A percentile compares a stretch with the other conserved stretches of the same genome.
Conservation (phyloP, 768 basidiomycete genomes). For the Austroboletus eburneus region DNA sequence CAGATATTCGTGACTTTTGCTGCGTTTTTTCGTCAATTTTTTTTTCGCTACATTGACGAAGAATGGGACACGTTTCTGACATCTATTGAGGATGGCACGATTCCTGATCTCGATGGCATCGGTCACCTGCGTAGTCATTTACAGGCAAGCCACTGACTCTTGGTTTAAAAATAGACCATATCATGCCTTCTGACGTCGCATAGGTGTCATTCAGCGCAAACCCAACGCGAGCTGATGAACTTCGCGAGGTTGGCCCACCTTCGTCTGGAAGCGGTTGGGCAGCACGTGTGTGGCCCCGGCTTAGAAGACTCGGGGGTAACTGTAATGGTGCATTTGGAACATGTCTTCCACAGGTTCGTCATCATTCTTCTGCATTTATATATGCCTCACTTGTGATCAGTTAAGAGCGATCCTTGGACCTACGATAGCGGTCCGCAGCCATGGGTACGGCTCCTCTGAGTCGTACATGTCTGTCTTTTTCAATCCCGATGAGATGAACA, state of each 20-base stretch:
- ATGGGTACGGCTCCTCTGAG: slow-evolving; percentile 11
- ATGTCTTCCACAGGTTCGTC: slow-evolving; percentile 5
- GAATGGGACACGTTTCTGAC: slow-evolving; percentile 8
- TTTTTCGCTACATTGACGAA: slow-evolving; percentile 6
- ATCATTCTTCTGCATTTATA: neutral
- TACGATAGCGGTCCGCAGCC: slow-evolving; percentile 3
- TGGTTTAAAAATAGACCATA: neutral
- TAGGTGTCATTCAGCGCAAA: slow-evolving; percentile 5
- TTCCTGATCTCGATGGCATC: slow-evolving; percentile 14
- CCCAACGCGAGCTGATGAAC: slow-evolving; percentile 11
- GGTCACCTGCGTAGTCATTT: slow-evolving; percentile 5
- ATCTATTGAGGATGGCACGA: slow-evolving; percentile 6
- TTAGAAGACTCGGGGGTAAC: slow-evolving; percentile 2
- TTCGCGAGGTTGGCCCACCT: slow-evolving; percentile 13
- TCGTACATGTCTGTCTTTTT: slow-evolving; percentile 2
- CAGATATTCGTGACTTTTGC: slow-evolving; percentile 4
- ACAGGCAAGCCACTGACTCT: slow-evolving; percentile 1
- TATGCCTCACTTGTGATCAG: neutral
- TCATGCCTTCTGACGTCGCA: neutral
- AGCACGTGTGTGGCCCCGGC: slow-evolving; percentile 11
- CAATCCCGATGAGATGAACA: slow-evolving; percentile 4
- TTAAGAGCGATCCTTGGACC: slow-evolving; percentile 9
- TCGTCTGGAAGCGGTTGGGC: slow-evolving; percentile 11
- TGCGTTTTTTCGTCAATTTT: slow-evolving; percentile 8
- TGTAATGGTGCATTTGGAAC: slow-evolving; percentile 15